Percentiles rank a stretch among this genome's conserved stretches.
These are phyloP conservation scores for Solanum arcanum DNA, from an alignment of 257 asterid species.

Conservation along the genomic window DNA sequence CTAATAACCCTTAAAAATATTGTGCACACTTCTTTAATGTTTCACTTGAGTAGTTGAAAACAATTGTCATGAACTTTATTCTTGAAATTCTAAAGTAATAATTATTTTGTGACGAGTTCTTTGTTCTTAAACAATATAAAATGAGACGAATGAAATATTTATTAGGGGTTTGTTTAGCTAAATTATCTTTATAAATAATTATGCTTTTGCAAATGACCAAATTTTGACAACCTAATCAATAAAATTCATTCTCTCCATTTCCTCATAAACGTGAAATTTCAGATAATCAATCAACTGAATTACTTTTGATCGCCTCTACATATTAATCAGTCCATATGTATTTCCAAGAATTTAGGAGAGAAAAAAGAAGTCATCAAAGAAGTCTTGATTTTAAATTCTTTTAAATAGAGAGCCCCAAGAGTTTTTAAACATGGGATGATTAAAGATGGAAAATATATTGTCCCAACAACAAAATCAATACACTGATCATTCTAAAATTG, in stretches of 20 bases:
- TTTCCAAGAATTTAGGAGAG: background rate
- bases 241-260: background rate
- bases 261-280: background rate
- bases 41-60: background rate
- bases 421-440: background rate
- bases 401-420: background rate
- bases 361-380: background rate
- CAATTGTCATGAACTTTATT: background rate
- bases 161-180: background rate
- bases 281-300: background rate
- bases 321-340: background rate
- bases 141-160: background rate
- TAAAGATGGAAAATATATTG: slow-evolving; percentile 22
- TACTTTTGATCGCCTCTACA: background rate
- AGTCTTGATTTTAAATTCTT: background rate
- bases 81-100: background rate
- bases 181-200: background rate
- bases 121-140: background rate
- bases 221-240: background rate
- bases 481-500: background rate
- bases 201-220: background rate
- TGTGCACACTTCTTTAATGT: background rate
- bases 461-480: background rate
- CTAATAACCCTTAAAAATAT: too few species aligned
- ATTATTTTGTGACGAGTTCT: background rate